Evolutionary conservation across 257 asterid species (phyloP).

Genomic region (Galeopsis tetrahit): DNA sequence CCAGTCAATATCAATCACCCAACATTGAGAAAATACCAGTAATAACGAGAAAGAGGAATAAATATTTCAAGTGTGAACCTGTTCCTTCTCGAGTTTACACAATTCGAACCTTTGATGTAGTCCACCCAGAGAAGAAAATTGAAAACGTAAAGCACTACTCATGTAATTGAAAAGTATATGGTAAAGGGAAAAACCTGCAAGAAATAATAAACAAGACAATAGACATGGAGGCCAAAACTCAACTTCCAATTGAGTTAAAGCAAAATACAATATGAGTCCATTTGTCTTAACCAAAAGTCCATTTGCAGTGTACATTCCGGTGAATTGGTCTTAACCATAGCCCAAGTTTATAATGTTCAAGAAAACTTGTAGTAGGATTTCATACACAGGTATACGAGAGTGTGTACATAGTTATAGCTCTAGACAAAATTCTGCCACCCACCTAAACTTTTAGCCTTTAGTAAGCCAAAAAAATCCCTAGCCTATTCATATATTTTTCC

Average conservation of each 20-base stretch:
- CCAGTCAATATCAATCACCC: not conserved
- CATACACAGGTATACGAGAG: not conserved
- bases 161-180: not conserved
- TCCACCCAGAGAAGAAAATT: constrained; percentile 4
- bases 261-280: not conserved
- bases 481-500: not conserved
- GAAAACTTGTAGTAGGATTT: no score
- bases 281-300: not conserved
- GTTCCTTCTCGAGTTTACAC: not conserved
- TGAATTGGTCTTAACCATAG: not conserved
- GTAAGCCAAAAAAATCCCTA: not conserved
- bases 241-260: not conserved
- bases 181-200: not conserved
- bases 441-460: not conserved
- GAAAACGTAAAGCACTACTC: not conserved
- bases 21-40: not conserved
- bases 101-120: not conserved
- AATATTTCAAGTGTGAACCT: constrained; percentile 8
- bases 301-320: not conserved
- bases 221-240: not conserved
- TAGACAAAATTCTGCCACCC: not conserved
- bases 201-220: not conserved
- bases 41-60: not conserved
- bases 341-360: no score
- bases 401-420: not conserved